Base-by-base conservation (phyloP, 2,329 filamentous ascomycete species). In the Trichoderma koningii region DNA sequence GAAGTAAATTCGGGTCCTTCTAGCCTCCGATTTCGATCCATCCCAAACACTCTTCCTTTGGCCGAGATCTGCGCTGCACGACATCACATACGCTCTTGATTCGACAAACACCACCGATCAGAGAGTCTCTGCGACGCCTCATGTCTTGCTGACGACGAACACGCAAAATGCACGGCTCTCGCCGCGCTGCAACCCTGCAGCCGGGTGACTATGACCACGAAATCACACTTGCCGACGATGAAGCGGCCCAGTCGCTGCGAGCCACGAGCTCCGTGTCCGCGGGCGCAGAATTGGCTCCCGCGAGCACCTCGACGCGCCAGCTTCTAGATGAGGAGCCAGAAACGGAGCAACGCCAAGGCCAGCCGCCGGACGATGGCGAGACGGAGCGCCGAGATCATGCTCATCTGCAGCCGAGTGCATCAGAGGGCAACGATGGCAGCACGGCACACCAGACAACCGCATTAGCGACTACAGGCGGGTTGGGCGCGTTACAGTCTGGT, bases 181-280 rank as follows among this genome's bases (percentile, higher is more conserved):
- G 86, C 71, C 85, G 86, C 71, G 83, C 79, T 44, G 73, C 79
- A 59, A 78, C 79, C 64, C 79, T 87, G 65, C 82, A 83, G 74
- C 85, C 87, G 68, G 79, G 77, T 73, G 86, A 89, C 70, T 89
- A 88, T 72, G 87, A 89, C 71, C 89, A 91, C 76, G 87, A 88
- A 74, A 93, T 93, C 72, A 78, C 74, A 69, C 84, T 93, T 44
- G 80, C 91, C 69, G 88, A 92, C 74, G 78, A 81, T 64, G 79
- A 80, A 71, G 68, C 73, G 67, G 69, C 68, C 14, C 63, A 64
- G 55, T 72, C 71, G 45, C 70, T 70, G 69, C 73, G n/a, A 70
- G 71, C 23, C 72, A 68, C 5, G 68, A 71, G n/a, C 71, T 45
- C n/a, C 28, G 26, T 53, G 21, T 45, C n/a, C 34, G 26, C 45